These are phyloP conservation scores for Forsythia suspensa DNA, from an alignment of 257 asterid genomes.

Conservation along the genomic window DNA sequence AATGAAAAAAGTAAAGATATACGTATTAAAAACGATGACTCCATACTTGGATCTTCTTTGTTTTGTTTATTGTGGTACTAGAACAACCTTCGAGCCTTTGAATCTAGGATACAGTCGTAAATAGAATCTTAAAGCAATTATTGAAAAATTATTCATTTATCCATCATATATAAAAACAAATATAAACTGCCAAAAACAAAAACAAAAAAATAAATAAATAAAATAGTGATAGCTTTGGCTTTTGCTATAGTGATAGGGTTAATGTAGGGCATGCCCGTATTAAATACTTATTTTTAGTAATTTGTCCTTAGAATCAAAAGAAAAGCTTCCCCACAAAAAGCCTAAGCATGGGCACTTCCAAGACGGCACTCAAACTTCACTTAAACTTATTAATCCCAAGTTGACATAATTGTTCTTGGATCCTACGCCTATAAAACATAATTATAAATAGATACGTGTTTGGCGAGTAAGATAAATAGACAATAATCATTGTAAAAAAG, in stretches of 20 bases:
- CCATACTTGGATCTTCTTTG: too few relatives aligned
- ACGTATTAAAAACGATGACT: too few relatives aligned
- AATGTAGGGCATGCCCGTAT: conserved; percentile 11
- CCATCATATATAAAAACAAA: neutral
- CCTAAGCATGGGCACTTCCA: neutral
- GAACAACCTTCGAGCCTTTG: too few relatives aligned
- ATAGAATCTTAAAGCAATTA: neutral
- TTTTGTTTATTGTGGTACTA: too few relatives aligned
- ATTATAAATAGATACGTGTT: too few relatives aligned
- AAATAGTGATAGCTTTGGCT: conserved; percentile 27
- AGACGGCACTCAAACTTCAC: neutral
- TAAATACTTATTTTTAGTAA: neutral
- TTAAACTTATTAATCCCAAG: neutral
- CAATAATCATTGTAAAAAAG: too few relatives aligned
- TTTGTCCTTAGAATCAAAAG: conserved; percentile 11
- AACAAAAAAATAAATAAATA: neutral
- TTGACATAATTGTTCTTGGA: neutral
- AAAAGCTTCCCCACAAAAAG: conserved; percentile 13
- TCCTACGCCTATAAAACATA: neutral
- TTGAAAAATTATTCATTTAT: neutral
- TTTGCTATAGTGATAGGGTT: neutral
- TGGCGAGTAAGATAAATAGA: too few relatives aligned
- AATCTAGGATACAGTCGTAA: too few relatives aligned
- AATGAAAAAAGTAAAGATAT: too few relatives aligned
- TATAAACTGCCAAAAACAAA: neutral